These are phyloP conservation scores for Capsicum pubescens DNA, from an alignment of 257 asterid genomes.

Conservation along the genomic window DNA sequence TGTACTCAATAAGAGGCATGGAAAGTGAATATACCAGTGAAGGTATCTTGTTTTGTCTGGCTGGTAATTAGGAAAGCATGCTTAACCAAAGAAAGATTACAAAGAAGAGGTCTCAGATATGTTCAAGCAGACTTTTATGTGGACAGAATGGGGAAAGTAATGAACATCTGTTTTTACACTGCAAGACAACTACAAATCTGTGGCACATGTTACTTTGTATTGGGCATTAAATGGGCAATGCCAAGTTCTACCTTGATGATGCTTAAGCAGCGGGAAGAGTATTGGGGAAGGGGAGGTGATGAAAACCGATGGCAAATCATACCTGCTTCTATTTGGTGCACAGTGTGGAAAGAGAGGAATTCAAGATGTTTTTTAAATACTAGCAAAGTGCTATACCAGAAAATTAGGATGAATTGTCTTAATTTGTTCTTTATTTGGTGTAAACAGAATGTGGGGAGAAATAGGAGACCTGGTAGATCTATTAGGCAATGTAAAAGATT, in stretches of 20 bases:
- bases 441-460: background rate
- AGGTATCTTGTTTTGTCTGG: background rate
- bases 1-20: background rate
- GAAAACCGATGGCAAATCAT: background rate
- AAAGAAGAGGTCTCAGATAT: background rate
- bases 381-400: background rate
- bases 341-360: slow-evolving; percentile 2
- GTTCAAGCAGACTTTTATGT: background rate
- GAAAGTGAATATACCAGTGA: background rate
- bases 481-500: background rate
- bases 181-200: background rate
- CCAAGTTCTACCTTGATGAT: slow-evolving; percentile 1
- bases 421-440: background rate
- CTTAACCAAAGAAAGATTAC: background rate
- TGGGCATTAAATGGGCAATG: background rate
- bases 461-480: slow-evolving; percentile 9
- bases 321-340: background rate
- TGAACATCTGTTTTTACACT: background rate
- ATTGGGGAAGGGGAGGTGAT: background rate
- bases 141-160: slow-evolving; percentile 2
- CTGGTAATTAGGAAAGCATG: background rate
- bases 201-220: background rate
- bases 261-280: background rate
- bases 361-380: background rate
- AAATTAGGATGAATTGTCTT: background rate